These are phyloP conservation scores for Cladosporium phlei DNA, from an alignment of 2,329 filamentous ascomycete genomes.

Conservation along the genomic window DNA sequence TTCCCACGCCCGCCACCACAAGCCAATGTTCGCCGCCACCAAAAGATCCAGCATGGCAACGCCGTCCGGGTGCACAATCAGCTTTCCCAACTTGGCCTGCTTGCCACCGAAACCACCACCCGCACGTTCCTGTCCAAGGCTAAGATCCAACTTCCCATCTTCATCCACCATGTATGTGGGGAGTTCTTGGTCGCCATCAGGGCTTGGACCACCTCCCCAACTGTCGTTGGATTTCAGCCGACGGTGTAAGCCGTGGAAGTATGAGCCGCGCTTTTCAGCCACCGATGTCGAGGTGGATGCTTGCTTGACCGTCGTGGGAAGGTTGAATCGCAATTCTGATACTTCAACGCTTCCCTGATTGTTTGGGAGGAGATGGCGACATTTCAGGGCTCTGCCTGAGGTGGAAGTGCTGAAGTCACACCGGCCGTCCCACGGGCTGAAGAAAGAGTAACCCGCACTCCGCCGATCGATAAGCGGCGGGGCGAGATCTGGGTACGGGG, in stretches of 20 bases:
- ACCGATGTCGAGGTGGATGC: constrained; percentile 22
- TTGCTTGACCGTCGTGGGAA: constrained; percentile 54
- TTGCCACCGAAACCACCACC: constrained; percentile 83
- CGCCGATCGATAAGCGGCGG: constrained; percentile 38
- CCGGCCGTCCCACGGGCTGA: constrained; percentile 78
- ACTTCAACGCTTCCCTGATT: constrained; percentile 46
- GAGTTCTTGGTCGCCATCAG: constrained; percentile 5
- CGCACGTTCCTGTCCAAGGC: constrained; percentile 74
- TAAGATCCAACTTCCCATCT: constrained; percentile 59
- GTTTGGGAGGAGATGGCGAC: constrained; percentile 27
- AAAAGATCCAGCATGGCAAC: constrained; percentile 93
- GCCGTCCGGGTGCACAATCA: constrained; percentile 84
- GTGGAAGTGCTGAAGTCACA: constrained; percentile 81
- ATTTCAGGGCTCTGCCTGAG: constrained; percentile 55
- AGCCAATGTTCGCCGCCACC: constrained; percentile 82
- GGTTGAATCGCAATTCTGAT: constrained; percentile 86
- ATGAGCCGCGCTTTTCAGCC: constrained; percentile 25
- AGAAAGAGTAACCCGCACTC: constrained; percentile 66
- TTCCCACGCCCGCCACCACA: constrained; percentile 91
- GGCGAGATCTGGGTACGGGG: constrained; percentile 26
- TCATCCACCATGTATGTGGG: constrained; percentile 24
- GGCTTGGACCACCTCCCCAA: constrained; percentile 10
- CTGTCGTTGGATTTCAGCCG: constrained; percentile 9
- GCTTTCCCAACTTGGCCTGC: constrained; percentile 86
- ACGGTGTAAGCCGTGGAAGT: constrained; percentile 11